Percentiles rank a stretch among this genome's conserved stretches.
Conservation (phyloP, 345 rosid genomes). For the Arabis alpina region DNA sequence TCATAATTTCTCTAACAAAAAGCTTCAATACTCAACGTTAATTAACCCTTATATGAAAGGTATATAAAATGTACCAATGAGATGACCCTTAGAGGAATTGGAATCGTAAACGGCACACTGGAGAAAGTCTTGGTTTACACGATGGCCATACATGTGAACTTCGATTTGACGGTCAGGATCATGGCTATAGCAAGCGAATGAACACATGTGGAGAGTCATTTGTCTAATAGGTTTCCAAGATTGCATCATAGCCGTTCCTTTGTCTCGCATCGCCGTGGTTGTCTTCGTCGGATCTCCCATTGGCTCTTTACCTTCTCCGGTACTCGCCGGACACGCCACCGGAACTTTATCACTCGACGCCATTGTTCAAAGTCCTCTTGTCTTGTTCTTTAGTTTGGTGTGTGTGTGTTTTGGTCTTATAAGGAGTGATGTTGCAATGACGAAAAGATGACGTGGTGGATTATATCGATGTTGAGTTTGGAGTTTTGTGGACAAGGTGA, state of each 20-base stretch:
- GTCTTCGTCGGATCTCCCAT: conserved; percentile 58
- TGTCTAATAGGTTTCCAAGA: conserved; percentile 69
- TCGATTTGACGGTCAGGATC: conserved; percentile 79
- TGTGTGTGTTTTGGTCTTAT: conserved; percentile 10
- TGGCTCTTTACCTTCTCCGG: conserved; percentile 36
- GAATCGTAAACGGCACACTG: conserved; percentile 84
- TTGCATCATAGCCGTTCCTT: conserved; percentile 71
- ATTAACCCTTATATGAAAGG: no score
- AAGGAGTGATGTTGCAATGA: conserved; percentile 16
- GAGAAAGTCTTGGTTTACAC: conserved; percentile 78
- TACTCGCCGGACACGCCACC: conserved; percentile 39
- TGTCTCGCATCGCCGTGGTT: conserved; percentile 52
- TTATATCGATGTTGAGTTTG: neutral
- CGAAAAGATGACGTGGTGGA: neutral
- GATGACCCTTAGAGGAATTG: conserved; percentile 55
- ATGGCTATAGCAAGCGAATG: conserved; percentile 74
- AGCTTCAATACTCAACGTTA: neutral
- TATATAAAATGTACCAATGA: conserved; percentile 51
- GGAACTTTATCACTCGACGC: conserved; percentile 41
- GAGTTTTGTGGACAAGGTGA: neutral
- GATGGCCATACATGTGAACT: conserved; percentile 65
- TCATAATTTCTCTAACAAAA: neutral
- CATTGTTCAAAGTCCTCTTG: conserved; percentile 1
- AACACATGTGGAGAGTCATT: conserved; percentile 69
- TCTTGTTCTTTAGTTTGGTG: conserved; percentile 1